Percentiles rank a stretch among this genome's conserved stretches.
Conservation (phyloP, 2,329 filamentous ascomycete genomes). For the Didymella glomerata region DNA sequence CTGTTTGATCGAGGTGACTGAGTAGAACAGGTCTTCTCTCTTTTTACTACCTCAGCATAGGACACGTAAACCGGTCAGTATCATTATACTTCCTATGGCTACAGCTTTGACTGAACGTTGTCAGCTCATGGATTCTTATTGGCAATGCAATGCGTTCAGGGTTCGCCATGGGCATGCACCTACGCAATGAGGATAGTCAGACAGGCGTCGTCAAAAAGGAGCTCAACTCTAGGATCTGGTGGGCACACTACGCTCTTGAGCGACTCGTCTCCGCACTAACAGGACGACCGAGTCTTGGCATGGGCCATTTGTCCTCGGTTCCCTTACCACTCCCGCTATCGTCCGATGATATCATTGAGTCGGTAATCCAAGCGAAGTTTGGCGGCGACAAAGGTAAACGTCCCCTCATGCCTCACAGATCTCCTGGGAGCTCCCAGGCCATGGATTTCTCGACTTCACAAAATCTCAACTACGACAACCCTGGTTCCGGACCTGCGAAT, state of each 20-base stretch:
- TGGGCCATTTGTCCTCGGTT: constrained; percentile 41
- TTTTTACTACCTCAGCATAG: constrained; percentile 52
- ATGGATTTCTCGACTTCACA: not conserved
- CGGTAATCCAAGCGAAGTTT: constrained; percentile 28
- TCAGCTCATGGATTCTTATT: constrained; percentile 50
- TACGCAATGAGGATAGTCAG: constrained; percentile 44
- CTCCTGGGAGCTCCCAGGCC: not conserved
- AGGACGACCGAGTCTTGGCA: constrained; percentile 48
- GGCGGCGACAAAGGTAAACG: constrained; percentile 10
- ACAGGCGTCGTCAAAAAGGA: constrained; percentile 43
- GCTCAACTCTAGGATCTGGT: constrained; percentile 50
- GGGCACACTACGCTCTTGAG: constrained; percentile 52
- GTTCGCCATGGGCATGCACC: constrained; percentile 48
- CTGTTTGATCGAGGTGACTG: not conserved
- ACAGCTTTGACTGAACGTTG: not conserved
- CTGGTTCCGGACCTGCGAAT: constrained; percentile 26
- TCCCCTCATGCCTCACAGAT: not conserved
- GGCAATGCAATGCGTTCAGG: constrained; percentile 50
- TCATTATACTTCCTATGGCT: not conserved
- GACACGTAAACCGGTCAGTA: constrained; percentile 53
- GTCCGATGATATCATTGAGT: constrained; percentile 35
- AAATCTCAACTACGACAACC: not conserved
- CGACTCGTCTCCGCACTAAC: constrained; percentile 47
- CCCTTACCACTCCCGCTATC: constrained; percentile 44
- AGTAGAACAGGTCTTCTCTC: constrained; percentile 38